Percentiles rank a stretch among this genome's conserved stretches.
These are phyloP conservation scores for Aspergillus sp. DNA, from an alignment of 2,329 filamentous ascomycete species.

Conservation along the genomic window DNA sequence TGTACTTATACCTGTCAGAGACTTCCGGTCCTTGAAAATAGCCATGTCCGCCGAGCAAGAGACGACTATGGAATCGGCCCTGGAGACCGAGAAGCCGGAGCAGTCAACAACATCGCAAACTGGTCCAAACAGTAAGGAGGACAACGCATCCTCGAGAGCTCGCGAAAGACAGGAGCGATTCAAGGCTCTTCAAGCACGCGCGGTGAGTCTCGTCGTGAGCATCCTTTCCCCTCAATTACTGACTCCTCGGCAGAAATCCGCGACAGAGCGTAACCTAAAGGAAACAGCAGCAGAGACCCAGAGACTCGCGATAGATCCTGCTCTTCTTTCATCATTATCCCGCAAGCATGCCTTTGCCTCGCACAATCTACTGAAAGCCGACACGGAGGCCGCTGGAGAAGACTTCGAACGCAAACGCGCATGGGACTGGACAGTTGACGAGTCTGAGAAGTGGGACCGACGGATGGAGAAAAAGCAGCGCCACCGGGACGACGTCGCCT, in stretches of 20 bases:
- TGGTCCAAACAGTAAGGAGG: constrained; percentile 22
- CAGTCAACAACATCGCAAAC: constrained; percentile 20
- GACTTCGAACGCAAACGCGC: constrained; percentile 98
- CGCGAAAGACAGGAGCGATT: constrained; percentile 78
- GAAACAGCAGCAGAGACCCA: constrained; percentile 84
- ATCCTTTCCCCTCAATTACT: constrained; percentile 19
- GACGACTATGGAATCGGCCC: not conserved
- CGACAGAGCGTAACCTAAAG: constrained; percentile 67
- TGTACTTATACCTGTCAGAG: not conserved
- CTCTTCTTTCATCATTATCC: constrained; percentile 75
- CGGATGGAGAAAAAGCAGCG: constrained; percentile 82
- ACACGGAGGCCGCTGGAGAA: constrained; percentile 80
- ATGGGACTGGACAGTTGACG: constrained; percentile 98
- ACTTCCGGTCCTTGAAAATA: too few species aligned
- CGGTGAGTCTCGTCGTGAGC: constrained; percentile 46
- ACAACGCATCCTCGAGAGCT: constrained; percentile 37
- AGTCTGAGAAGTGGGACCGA: constrained; percentile 92
- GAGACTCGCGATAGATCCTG: constrained; percentile 76
- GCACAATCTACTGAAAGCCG: constrained; percentile 91
- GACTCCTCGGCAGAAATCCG: constrained; percentile 44
- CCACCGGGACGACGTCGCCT: constrained; percentile 82
- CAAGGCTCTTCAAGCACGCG: constrained; percentile 82
- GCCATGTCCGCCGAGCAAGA: constrained; percentile 23
- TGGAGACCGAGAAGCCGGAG: constrained; percentile 16
- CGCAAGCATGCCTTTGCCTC: constrained; percentile 85